Percentiles rank a stretch among this genome's conserved stretches.
These are phyloP conservation scores for Gillenia trifoliata DNA, from an alignment of 306 rosid genomes.

Conservation along the genomic window DNA sequence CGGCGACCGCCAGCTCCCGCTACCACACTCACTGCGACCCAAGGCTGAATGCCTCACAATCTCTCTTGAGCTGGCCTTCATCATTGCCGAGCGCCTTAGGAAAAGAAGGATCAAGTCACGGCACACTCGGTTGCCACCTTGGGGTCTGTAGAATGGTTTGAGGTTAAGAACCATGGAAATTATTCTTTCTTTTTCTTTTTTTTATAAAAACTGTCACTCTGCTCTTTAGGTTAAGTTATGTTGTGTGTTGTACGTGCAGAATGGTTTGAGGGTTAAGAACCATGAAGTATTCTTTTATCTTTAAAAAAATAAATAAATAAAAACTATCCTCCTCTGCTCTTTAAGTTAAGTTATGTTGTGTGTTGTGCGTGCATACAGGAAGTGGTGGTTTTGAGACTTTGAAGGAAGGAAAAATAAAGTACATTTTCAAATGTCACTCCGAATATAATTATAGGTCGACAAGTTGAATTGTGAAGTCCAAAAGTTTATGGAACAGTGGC, in stretches of 20 bases:
- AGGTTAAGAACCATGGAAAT: slow-evolving; percentile 14
- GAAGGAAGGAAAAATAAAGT: slow-evolving; percentile 25
- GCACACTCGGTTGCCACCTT: slow-evolving; percentile 29
- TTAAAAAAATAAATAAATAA: too few relatives aligned
- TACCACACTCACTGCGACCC: slow-evolving; percentile 99
- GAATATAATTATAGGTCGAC: too few relatives aligned
- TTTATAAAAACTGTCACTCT: slow-evolving; percentile 27
- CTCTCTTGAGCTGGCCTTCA: slow-evolving; percentile 95
- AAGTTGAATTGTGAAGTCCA: too few relatives aligned
- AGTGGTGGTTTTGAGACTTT: slow-evolving; percentile 37
- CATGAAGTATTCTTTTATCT: too few relatives aligned
- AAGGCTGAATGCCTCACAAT: slow-evolving; percentile 90
- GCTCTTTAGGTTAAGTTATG: slow-evolving; percentile 23
- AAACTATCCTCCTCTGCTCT: too few relatives aligned
- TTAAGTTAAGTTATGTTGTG: slow-evolving; percentile 27
- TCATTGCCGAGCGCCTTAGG: slow-evolving; percentile 88
- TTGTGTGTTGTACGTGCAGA: slow-evolving; percentile 40
- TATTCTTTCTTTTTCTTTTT: slow-evolving; percentile 28
- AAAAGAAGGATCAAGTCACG: slow-evolving; percentile 77
- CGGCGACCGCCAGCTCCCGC: slow-evolving; percentile 89
- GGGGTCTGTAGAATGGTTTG: slow-evolving; percentile 51
- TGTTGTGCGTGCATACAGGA: slow-evolving; percentile 45
- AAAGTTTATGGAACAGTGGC: too few relatives aligned
- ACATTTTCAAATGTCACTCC: too few relatives aligned
- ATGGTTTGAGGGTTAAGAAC: too few relatives aligned